Base-by-base conservation (phyloP, 2,329 filamentous ascomycete species). In the Colletotrichum spinosum region DNA sequence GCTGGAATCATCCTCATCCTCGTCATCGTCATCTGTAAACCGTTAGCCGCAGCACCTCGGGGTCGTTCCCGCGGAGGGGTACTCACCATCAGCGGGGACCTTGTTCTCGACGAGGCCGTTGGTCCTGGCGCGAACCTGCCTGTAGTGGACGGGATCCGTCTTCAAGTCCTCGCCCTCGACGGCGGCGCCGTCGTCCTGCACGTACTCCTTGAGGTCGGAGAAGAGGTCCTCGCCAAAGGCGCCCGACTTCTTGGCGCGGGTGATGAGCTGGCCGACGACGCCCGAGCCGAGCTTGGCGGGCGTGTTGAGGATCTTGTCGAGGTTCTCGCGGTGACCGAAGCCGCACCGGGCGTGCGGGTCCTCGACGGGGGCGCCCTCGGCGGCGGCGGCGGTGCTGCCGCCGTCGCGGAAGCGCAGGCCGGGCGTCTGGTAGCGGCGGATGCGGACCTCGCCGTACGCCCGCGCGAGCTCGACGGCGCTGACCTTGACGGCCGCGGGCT, bases 261-360 rank as follows among this genome's bases (percentile, higher is more conserved):
- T 61, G 34, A 65, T 61, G 25, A 65, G 46, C 62, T 65, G 62
- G 46, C 57, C 41, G 13, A 65, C 57, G 13, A 65, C 51, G 39
- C 57, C 25, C 17, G 62, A 61, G 4, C 51, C 46, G 33, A 65
- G 41, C 62, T 61, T 65, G 39, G 62, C 62, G 15, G 62, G 62
- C 11, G 62, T 61, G 51, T 65, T 65, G 35, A 65, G 62, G 15
- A 65, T 65, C 46, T 61, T 65, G n/a, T 65, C 62, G 33, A 65
- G 46, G 2, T 48, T 52, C 57, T 65, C 62, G 25, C 62, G 62
- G 46, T 65, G 62, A 8, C 39, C 62, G 57, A 65, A 65, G 25
- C 62, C 62, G 46, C 62, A 65, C 46, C 55, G 48, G 62, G 62
- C 57, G 57, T 65, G 62, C 8, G 46, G 51, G 35, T 65, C 62